A percentile compares a stretch with the other conserved stretches of the same genome.
These are phyloP conservation scores for Apostasia ramifera DNA, from an alignment of 106 monocot genomes.

Conservation along the genomic window DNA sequence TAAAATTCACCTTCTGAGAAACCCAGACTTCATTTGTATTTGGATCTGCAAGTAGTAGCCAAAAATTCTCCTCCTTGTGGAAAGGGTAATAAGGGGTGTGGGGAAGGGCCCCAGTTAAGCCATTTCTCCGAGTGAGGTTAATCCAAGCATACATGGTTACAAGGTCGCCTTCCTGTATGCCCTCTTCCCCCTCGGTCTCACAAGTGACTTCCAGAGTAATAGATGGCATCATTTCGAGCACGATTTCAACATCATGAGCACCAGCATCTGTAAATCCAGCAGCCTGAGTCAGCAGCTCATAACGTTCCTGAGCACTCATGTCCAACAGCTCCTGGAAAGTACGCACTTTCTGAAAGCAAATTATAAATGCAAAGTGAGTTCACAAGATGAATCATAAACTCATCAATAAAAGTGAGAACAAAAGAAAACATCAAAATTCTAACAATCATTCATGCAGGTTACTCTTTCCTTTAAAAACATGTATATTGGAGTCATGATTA, in stretches of 20 bases:
- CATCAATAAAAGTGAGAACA: too few relatives aligned
- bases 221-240: constrained; percentile 81
- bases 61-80: constrained; percentile 89
- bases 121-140: constrained; percentile 53
- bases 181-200: constrained; percentile 95
- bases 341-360: constrained; percentile 58
- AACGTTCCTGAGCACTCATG: constrained; percentile 54
- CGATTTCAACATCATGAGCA: constrained; percentile 52
- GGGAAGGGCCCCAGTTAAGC: constrained; percentile 62
- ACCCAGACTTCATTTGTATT: constrained; percentile 81
- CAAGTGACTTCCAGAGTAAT: constrained; percentile 65
- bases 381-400: too few relatives aligned
- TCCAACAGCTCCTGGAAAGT: constrained; percentile 70
- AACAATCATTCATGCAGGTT: neutral
- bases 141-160: constrained; percentile 94
- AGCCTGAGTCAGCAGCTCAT: constrained; percentile 51
- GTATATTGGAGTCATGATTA: too few relatives aligned
- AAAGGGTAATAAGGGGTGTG: constrained; percentile 79
- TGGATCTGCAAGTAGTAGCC: constrained; percentile 77
- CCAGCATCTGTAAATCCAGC: constrained; percentile 58
- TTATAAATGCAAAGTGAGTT: neutral
- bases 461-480: too few relatives aligned
- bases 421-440: neutral
- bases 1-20: constrained; percentile 89
- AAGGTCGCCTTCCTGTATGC: constrained; percentile 89